Base-by-base conservation (phyloP, 192 early-diverging fungal genomes). In the Radiomyces spectabilis region DNA sequence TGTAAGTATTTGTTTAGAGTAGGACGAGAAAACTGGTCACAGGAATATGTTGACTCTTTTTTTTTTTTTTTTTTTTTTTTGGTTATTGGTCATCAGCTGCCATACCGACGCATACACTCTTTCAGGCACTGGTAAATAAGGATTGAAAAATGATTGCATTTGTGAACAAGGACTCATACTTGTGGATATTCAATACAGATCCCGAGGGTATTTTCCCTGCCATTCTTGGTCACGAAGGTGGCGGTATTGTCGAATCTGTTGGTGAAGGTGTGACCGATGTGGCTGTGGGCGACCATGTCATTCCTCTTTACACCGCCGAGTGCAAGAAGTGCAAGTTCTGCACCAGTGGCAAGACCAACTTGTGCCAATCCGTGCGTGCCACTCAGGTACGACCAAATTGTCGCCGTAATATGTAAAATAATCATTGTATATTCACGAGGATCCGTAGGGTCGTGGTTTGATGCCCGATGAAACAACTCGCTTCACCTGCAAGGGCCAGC, bases 31-130 rank as follows among this genome's bases (percentile, higher is more conserved):
- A 24, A 6, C 13, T 22, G 4, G 29, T 60, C 26, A 25, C n/a
- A 41, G 33, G 34, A n/a, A 21, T 3, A 50, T 32, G n/a, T 50
- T 8, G 34, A 7, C 0, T n/a, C 26, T 31, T 35, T 39, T 21
- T 16, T 24, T 45, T 60, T 75, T 32, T 73, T 49, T 41, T 29
- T 30, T 18, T 22, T 22, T 30, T 21, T 39, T 46, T 35, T 35
- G 7, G 31, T 16, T 24, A n/a, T 12, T 19, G 26, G 8, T 24
- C 1, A 47, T 33, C 52, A 79, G 80, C 35, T 88, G 93, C 77
- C 93, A 98, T 71, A 97, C 94, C 12, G 96, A 98, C 65, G 85
- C 83, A n/a, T 98, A 94, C 74, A 97, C 93, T 16, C 74, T 95
- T 7, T 90, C 88, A 18, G 96, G 95, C 30, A 35, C 30, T 45